Base-by-base conservation (phyloP, 768 basidiomycete genomes). In the Lactifluus piperatus region DNA sequence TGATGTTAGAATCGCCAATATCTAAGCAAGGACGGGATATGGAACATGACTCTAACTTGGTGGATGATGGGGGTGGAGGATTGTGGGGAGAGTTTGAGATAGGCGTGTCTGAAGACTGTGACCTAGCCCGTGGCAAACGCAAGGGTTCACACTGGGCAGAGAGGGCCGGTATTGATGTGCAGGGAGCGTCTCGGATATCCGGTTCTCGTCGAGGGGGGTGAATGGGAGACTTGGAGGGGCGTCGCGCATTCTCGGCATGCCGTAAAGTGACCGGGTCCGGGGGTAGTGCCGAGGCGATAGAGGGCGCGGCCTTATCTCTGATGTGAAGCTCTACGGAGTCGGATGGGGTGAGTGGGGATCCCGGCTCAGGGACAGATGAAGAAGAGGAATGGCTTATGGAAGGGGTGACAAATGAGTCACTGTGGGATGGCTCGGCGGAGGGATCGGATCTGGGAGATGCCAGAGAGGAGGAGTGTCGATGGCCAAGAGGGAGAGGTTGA, bases 341-440 rank as follows among this genome's bases (percentile, higher is more conserved):
- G 16, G 54, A 67, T 4, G 66, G 67, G 16, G 61, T 71, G 49
- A 60, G 62, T 5, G 62, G 69, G 37, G 55, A 66, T 47, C 66
- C 56, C 3, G 68, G 66, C 2, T 72, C 71, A 3, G 65, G 51
- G 9, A 51, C 62, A 16, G 69, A 68, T 0, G 72, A 72, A 5
- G 65, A 56, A 18, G 69, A 67, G 20, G 72, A 73, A 24, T 67
- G 64, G 51, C 68, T 71, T 29, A 63, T 65, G 30, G 66, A 55
- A n/a, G 62, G 55, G 36, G 51, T 51, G 5, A 48, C 24, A 16
- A 51, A 50, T 11, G 55, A 57, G 22, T 65, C 62, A 41, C 65
- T 64, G 27, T 64, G 11, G 5, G 53, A 51, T 11, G 53, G 41
- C 27, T 39, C 48, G 13, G 32, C 26, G 13, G 8, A 26, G 20